Evolutionary conservation across 495 filamentous ascomycete species (phyloP).

Genomic region (Pyrenula aspistea): DNA sequence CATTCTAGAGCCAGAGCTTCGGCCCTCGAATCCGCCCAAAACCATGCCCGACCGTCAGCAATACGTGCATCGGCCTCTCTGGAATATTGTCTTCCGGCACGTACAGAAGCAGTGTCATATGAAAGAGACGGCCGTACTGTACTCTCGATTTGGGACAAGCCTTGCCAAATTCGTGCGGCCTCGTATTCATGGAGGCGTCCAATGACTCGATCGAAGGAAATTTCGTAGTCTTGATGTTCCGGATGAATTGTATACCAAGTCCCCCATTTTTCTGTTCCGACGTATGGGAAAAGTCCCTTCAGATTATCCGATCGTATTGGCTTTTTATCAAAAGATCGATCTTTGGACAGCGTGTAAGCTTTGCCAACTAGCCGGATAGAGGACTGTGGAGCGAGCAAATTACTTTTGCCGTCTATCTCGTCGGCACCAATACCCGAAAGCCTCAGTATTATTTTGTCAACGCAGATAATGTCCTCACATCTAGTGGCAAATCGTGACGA

Average conservation of each 20-base stretch:
- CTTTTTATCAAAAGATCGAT: constrained; percentile 14
- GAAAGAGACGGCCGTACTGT: constrained; percentile 10
- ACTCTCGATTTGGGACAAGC: not conserved
- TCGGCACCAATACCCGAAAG: constrained; percentile 34
- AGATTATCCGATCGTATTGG: constrained; percentile 21
- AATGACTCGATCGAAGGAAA: constrained; percentile 37
- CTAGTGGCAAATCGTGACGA: not conserved
- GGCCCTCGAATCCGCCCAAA: constrained; percentile 42
- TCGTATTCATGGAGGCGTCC: constrained; percentile 42
- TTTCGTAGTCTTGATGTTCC: constrained; percentile 20
- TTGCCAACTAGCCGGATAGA: constrained; percentile 32
- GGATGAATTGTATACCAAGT: constrained; percentile 35
- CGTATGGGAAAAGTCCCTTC: constrained; percentile 21
- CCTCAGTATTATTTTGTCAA: constrained; percentile 33
- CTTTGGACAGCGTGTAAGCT: constrained; percentile 30
- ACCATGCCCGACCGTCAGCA: constrained; percentile 29
- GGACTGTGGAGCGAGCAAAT: constrained; percentile 28
- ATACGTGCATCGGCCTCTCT: constrained; percentile 32
- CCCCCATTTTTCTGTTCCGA: constrained; percentile 29
- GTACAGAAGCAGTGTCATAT: constrained; percentile 23
- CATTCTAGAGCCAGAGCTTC: constrained; percentile 41
- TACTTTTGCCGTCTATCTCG: constrained; percentile 9
- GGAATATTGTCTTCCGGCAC: constrained; percentile 30
- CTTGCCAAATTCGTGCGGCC: constrained; percentile 32
- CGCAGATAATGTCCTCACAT: constrained; percentile 39